These are phyloP conservation scores for Trichophyton rubrum DNA, from an alignment of 2,329 filamentous ascomycete species.

Conservation along the genomic window DNA sequence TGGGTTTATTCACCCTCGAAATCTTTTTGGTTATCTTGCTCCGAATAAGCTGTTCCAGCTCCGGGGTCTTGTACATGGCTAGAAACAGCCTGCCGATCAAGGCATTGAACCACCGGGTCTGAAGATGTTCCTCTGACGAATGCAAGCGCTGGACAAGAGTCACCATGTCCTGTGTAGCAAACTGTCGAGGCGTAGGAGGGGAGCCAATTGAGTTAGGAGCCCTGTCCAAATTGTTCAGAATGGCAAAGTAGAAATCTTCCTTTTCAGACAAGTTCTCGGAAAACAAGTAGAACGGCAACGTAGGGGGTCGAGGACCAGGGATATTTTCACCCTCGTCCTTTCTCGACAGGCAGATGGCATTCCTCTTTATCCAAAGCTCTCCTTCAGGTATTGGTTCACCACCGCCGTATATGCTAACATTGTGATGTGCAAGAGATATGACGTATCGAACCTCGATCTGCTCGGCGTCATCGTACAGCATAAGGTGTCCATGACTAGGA, in stretches of 20 bases:
- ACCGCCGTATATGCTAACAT: constrained; percentile 72
- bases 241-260: constrained; percentile 93
- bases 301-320: constrained; percentile 35
- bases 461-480: constrained; percentile 93
- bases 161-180: constrained; percentile 77
- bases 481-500: constrained; percentile 74
- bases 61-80: constrained; percentile 69
- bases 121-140: constrained; percentile 77
- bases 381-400: constrained; percentile 70
- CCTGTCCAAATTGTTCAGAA: constrained; percentile 72
- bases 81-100: constrained; percentile 80
- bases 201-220: constrained; percentile 44
- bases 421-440: constrained; percentile 77
- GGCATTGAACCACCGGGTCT: constrained; percentile 89
- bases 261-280: constrained; percentile 93
- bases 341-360: constrained; percentile 70
- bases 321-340: constrained; percentile 43
- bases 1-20: constrained; percentile 78
- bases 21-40: constrained; percentile 95
- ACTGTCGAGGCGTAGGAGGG: constrained; percentile 58
- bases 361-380: constrained; percentile 90
- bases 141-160: constrained; percentile 81
- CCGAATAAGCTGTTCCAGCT: constrained; percentile 65
- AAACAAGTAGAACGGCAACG: constrained; percentile 86
- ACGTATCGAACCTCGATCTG: constrained; percentile 95